Evolutionary conservation across 148 eudicot genomes (phyloP), one percentile per base, ranked within the genome.

Genomic region (Cornus florida): DNA sequence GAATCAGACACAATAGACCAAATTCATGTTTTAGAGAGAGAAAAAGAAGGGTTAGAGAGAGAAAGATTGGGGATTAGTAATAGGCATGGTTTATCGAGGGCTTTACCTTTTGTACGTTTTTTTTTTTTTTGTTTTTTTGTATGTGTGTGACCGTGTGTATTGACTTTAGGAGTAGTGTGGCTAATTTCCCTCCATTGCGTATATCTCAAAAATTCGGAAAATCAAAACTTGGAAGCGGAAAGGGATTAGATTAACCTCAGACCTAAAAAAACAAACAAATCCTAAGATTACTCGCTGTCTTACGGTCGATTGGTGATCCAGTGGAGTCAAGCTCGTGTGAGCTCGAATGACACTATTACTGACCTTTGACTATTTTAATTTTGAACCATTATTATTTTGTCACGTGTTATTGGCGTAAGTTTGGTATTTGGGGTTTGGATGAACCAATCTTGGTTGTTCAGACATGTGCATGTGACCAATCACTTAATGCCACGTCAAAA

Each of bases 21-120:
- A 57, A 57, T 48, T 48, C 16, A 69, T 69, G 73, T 28, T 72
- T 82, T 77, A 1, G 71, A 68, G 69, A 77, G 74, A 66, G 84
- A 77, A 64, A 73, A 8, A 2, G 10, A 17, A 0, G 28, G 69
- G 16, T 35, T 71, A 20, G 77, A 23, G 77, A 10, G 80, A 16
- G 73, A 77, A 70, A 66, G 80, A 77, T 17, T 19, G 66, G 23
- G 64, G 24, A 20, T n/a, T 62, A 53, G 59, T 11, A 53, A 14
- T 9, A 35, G 48, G 48, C 48, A 43, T 43, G 59, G 19, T 53
- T 53, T 53, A 16, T 53, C 19, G 59, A 53, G 59, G 59, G 59
- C 59, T 53, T 53, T 11, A 16, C 59, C 59, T 53, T 53, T 53
- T 16, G 59, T 53, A 53, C 59, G 19, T 12, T 50, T 50, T 50